Percentiles rank a stretch among this genome's conserved stretches.
Conservation (phyloP, 75 land plant species). For the Cunninghamia lanceolata region DNA sequence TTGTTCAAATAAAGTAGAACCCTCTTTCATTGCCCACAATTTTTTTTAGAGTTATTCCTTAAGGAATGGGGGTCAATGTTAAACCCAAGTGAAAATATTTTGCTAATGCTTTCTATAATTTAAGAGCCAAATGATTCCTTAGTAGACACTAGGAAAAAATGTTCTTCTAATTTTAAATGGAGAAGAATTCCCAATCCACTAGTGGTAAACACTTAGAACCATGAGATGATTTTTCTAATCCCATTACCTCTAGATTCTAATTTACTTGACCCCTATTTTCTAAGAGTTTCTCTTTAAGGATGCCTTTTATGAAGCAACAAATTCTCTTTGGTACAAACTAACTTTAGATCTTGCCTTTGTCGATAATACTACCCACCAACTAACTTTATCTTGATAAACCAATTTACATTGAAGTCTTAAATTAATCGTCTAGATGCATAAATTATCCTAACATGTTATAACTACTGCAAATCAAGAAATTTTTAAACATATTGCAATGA, state of each 20-base stretch:
- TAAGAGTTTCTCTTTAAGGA: not conserved
- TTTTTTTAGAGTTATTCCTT: not conserved
- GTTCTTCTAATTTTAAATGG: conserved; percentile 8
- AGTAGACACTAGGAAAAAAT: conserved; percentile 10
- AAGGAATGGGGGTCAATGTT: not conserved
- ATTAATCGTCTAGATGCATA: too few relatives aligned
- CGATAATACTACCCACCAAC: too few relatives aligned
- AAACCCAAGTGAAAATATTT: not conserved
- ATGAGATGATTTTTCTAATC: not conserved
- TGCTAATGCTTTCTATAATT: not conserved
- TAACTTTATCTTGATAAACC: too few relatives aligned
- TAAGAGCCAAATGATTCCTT: not conserved
- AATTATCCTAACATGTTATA: too few relatives aligned
- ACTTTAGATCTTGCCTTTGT: too few relatives aligned
- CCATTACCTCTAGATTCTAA: not conserved
- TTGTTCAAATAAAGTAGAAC: not conserved
- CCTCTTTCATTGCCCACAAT: not conserved
- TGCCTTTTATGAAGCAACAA: not conserved
- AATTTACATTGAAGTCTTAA: too few relatives aligned
- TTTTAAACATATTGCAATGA: too few relatives aligned
- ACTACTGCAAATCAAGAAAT: too few relatives aligned
- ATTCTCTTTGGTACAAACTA: conserved; percentile 30
- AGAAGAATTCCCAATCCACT: conserved; percentile 34
- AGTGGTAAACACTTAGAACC: conserved; percentile 24
- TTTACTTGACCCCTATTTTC: not conserved